phyloP scores from a whole-genome alignment of 805 yeast genomes.

The Candida nanaspora region DNA sequence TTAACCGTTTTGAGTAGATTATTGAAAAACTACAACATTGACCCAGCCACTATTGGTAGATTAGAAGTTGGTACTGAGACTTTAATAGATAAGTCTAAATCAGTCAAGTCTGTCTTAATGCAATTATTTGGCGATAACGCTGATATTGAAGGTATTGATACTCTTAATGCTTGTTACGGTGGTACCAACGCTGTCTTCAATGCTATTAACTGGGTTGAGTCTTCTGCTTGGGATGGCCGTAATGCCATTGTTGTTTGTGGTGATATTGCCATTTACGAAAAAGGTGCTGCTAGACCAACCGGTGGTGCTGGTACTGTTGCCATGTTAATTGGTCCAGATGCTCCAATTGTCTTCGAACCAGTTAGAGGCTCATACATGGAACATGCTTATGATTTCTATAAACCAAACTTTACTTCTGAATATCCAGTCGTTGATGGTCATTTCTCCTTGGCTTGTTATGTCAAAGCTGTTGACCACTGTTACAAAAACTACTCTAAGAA shows the following conservation, averaged over 20 bases:
- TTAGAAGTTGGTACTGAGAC: conserved; percentile 99
- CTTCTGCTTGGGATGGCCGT: conserved; percentile 96
- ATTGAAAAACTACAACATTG: conserved; percentile 75
- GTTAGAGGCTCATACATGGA: conserved; percentile 91
- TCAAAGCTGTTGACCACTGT: conserved; percentile 84
- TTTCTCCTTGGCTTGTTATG: conserved; percentile 88
- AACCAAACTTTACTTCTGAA: conserved; percentile 94
- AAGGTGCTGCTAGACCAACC: conserved; percentile 98
- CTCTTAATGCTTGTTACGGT: conserved; percentile 96
- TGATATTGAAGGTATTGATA: conserved; percentile 94
- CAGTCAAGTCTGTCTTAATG: conserved; percentile 92
- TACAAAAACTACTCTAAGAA: conserved; percentile 78
- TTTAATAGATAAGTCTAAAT: conserved; percentile 90
- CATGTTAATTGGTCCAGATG: conserved; percentile 91
- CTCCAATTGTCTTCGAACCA: conserved; percentile 88
- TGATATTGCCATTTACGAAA: conserved; percentile 94
- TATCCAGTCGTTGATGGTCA: conserved; percentile 98
- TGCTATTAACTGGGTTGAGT: conserved; percentile 93
- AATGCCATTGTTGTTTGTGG: conserved; percentile 96
- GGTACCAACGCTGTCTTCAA: conserved; percentile 95
- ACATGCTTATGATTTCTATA: conserved; percentile 96
- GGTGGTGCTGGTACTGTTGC: conserved; percentile 99
- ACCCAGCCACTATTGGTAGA: conserved; percentile 78
- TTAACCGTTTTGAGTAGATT: conserved; percentile 79
- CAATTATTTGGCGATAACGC: conserved; percentile 84